Percentiles rank a stretch among this genome's conserved stretches.
Evolutionary conservation across 331 rosid genomes (phyloP).

Genomic region (Acacia pycnantha): DNA sequence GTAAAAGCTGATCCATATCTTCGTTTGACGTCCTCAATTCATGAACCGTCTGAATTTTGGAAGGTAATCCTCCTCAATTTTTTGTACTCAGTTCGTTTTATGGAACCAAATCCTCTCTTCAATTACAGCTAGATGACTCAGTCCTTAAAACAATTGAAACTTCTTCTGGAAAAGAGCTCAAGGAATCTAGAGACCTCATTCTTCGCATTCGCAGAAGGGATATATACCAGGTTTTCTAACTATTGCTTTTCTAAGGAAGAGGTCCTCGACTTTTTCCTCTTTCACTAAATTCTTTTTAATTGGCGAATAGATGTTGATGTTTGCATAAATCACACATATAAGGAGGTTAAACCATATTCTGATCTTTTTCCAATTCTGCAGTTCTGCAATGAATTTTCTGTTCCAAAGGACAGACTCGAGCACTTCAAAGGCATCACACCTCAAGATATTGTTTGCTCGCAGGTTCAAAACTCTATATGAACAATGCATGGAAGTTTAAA

Average conservation of each 20-base stretch:
- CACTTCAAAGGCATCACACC: conserved; percentile 53
- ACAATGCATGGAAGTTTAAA: not conserved
- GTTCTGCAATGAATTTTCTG: conserved; percentile 73
- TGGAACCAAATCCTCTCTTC: conserved; percentile 9
- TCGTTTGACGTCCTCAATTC: conserved; percentile 38
- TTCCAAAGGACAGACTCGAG: conserved; percentile 53
- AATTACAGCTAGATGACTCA: conserved; percentile 69
- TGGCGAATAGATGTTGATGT: not conserved
- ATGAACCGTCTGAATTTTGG: conserved; percentile 56
- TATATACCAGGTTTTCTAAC: conserved; percentile 55
- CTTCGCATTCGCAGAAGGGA: conserved; percentile 64
- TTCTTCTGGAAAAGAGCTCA: conserved; percentile 37
- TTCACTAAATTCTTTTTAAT: not conserved
- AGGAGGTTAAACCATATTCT: not conserved
- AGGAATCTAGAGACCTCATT: conserved; percentile 58
- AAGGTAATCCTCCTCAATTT: conserved; percentile 47
- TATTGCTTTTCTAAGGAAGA: not conserved
- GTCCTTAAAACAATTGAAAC: conserved; percentile 47
- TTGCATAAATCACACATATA: not conserved
- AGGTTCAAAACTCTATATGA: conserved; percentile 41
- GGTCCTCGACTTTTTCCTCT: not conserved
- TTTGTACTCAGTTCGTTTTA: conserved; percentile 18
- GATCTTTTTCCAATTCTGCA: conserved; percentile 30
- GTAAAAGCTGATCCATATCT: conserved; percentile 49
- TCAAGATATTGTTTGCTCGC: conserved; percentile 69